Evolutionary conservation across 352 stramenopile genomes (phyloP), one percentile per base, ranked within the genome.

Genomic region (Phytophthora hibernalis): DNA sequence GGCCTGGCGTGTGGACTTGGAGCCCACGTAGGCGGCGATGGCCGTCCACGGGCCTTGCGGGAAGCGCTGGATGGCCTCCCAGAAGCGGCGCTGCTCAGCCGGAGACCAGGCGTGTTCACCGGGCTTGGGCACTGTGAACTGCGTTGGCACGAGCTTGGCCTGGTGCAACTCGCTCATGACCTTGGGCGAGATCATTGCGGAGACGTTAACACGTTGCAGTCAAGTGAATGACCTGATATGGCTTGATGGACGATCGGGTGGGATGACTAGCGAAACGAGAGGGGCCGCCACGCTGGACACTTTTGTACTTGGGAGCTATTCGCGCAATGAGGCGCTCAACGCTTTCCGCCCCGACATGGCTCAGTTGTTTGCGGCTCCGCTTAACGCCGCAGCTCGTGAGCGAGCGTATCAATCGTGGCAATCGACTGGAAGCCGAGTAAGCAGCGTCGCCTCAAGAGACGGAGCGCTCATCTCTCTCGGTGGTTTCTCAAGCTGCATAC

Each of bases 1-100:
- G 13, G 82, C 81, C 68, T 90, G 82, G 33, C 82, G 82, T 10
- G 80, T 88, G 1, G 79, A 86, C 33, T 85, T 85, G 55, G 82
- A 85, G 53, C 79, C 77, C 33, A 90, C 72, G 62, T 84, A 85
- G 49, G 66, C 78, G 24, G 81, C 81, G 56, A 90, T 87, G 33
- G 72, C 74, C 16, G 80, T 87, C 81, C 81, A 90, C 9, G 81
- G 81, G 0, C 81, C 81, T 40, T 88, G 79, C 21, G 81, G 81
- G 58, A 88, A 88, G 20, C 70, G 65, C 49, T 85, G 72, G 56
- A 90, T 82, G 35, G 78, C 81, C 28, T 87, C 76, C 79, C 79
- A 87, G 50, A 87, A 87, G 33, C 76, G 76, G 26, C 72, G 70
- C 51, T 85, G 76, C 55, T 87, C 79, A 18, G 67, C 48, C 5